Percentiles rank a stretch among this genome's conserved stretches.
These are phyloP conservation scores for Saccharomyces hybrid DNA, from an alignment of 1,139 yeast genomes.

Conservation along the genomic window DNA sequence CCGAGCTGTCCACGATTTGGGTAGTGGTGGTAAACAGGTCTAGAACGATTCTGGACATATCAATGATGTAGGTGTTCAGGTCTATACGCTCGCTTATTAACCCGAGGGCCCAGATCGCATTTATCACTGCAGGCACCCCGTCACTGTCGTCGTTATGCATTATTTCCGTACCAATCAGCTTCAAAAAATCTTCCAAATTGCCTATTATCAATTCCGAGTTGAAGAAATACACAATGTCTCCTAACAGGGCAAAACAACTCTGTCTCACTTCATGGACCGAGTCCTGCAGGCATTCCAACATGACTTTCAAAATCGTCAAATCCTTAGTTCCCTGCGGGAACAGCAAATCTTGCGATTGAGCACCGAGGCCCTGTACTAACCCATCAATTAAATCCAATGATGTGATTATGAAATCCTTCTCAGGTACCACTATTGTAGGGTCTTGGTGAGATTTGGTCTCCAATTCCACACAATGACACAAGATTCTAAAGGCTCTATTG, in stretches of 20 bases:
- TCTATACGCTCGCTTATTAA: constrained; percentile 66
- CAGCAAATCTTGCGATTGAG: constrained; percentile 54
- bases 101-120: constrained; percentile 92
- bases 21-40: constrained; percentile 55
- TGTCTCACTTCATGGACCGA: constrained; percentile 82
- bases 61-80: constrained; percentile 53
- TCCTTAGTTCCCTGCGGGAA: constrained; percentile 29
- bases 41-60: constrained; percentile 54
- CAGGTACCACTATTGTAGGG: constrained; percentile 70
- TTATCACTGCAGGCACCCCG: constrained; percentile 64
- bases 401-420: constrained; percentile 84
- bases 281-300: constrained; percentile 70
- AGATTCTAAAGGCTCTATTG: constrained; percentile 63
- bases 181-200: constrained; percentile 49
- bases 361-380: constrained; percentile 77
- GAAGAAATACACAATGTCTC: constrained; percentile 69
- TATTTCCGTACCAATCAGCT: constrained; percentile 62
- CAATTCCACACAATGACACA: constrained; percentile 58
- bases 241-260: constrained; percentile 81
- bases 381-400: constrained; percentile 89
- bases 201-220: constrained; percentile 22
- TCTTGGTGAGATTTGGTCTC: constrained; percentile 61
- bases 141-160: constrained; percentile 31
- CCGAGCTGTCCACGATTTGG: constrained; percentile 36
- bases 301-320: constrained; percentile 51